Evolutionary conservation across 1,284 basidiomycete genomes (phyloP).

Genomic region (Gomphus sp.): DNA sequence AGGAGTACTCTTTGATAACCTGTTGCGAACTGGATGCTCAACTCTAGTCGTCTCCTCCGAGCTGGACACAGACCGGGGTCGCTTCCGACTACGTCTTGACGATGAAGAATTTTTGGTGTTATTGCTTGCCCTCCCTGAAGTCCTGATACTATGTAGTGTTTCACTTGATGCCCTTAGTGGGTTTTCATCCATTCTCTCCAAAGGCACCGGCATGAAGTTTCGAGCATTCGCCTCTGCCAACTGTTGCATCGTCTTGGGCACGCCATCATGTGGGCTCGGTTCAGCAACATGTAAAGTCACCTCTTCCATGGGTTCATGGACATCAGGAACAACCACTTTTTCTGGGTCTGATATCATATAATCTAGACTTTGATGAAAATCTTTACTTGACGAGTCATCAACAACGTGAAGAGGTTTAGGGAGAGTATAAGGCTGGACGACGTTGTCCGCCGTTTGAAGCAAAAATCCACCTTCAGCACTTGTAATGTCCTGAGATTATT

Average conservation of each 20-base stretch:
- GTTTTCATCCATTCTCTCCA: background rate
- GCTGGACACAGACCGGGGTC: constrained; percentile 14
- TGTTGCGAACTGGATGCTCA: constrained; percentile 18
- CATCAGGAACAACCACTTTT: constrained; percentile 16
- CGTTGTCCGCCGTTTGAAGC: constrained; percentile 52
- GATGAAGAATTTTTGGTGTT: background rate
- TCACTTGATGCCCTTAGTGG: background rate
- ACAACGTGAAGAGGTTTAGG: constrained; percentile 46
- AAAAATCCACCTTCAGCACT: constrained; percentile 45
- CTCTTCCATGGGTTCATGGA: constrained; percentile 27
- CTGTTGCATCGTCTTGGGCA: constrained; percentile 56
- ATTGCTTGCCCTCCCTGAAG: constrained; percentile 10
- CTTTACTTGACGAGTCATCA: constrained; percentile 11
- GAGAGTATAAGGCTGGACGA: constrained; percentile 60
- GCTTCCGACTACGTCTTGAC: constrained; percentile 7
- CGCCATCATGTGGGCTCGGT: constrained; percentile 13
- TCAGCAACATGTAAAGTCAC: constrained; percentile 12
- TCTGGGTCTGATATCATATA: constrained; percentile 3
- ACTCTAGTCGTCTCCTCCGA: constrained; percentile 19
- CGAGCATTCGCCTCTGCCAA: constrained; percentile 41
- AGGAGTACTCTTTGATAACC: constrained; percentile 12
- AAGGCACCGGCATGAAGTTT: background rate
- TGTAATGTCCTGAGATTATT: background rate
- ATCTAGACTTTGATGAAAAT: background rate
- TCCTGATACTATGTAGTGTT: constrained; percentile 1